Evolutionary conservation across 441 rosid species (phyloP).

Genomic region (Capsella rubella): DNA sequence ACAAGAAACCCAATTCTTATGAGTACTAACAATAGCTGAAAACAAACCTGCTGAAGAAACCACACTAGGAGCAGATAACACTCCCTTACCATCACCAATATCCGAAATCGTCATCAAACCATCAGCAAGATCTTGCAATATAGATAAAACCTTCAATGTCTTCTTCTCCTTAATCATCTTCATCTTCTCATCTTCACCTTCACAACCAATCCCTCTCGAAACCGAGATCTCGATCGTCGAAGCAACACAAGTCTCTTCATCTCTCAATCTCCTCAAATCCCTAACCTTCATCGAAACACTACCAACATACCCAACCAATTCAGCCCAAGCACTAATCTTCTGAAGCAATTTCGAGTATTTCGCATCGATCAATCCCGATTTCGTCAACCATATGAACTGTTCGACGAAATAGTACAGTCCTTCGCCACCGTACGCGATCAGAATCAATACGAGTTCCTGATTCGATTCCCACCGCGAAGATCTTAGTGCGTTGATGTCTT

Average conservation of each 20-base stretch:
- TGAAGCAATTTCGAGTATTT: constrained; percentile 59
- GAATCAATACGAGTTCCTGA: constrained; percentile 51
- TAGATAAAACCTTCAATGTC: constrained; percentile 72
- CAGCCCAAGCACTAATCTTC: constrained; percentile 82
- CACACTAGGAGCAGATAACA: constrained; percentile 59
- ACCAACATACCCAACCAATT: constrained; percentile 76
- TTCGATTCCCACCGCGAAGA: constrained; percentile 55
- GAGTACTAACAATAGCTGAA: constrained; percentile 88
- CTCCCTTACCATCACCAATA: constrained; percentile 74
- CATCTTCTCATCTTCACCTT: constrained; percentile 60
- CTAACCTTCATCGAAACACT: constrained; percentile 69
- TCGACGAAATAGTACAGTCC: constrained; percentile 88
- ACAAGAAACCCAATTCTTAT: constrained; percentile 91
- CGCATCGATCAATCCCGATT: constrained; percentile 79
- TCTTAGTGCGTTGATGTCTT: constrained; percentile 76
- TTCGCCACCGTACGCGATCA: constrained; percentile 87
- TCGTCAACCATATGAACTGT: constrained; percentile 86
- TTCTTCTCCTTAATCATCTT: constrained; percentile 70
- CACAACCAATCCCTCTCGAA: constrained; percentile 53
- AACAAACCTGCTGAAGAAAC: constrained; percentile 77
- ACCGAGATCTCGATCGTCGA: constrained; percentile 63
- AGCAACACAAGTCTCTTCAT: constrained; percentile 60
- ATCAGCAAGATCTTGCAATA: constrained; percentile 88
- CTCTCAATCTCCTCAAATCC: constrained; percentile 69
- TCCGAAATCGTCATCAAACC: constrained; percentile 85